Percentiles rank a stretch among this genome's conserved stretches.
Evolutionary conservation across 2,329 filamentous ascomycete species (phyloP).

Genomic region (Colletotrichum echinochloae): DNA sequence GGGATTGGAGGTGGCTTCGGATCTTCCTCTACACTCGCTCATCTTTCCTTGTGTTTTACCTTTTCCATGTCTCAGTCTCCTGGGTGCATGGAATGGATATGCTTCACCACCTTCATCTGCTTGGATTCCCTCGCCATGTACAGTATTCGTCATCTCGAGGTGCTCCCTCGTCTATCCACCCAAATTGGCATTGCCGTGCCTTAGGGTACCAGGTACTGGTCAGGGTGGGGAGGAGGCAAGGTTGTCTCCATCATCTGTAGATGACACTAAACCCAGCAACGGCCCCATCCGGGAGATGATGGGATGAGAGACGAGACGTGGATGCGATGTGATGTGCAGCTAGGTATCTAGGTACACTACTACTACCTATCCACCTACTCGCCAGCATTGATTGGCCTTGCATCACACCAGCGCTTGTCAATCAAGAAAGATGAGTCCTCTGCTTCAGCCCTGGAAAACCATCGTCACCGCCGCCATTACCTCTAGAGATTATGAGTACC

Average conservation of each 20-base stretch:
- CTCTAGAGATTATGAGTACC: conserved; percentile 9
- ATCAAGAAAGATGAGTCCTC: background rate
- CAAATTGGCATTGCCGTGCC: conserved; percentile 14
- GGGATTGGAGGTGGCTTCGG: conserved; percentile 23
- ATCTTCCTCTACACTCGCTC: background rate
- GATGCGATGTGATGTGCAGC: no score
- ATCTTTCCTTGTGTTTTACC: conserved; percentile 9
- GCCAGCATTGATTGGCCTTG: background rate
- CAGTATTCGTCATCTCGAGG: background rate
- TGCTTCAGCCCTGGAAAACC: conserved; percentile 5
- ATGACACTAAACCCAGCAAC: conserved; percentile 28
- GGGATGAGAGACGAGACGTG: conserved; percentile 36
- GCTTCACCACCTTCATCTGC: conserved; percentile 29
- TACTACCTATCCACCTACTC: background rate
- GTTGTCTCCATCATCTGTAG: conserved; percentile 25
- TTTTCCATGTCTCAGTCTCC: conserved; percentile 29
- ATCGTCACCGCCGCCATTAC: background rate
- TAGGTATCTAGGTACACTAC: no score
- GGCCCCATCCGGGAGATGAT: conserved; percentile 38
- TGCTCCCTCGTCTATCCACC: conserved; percentile 10
- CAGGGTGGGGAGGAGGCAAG: background rate
- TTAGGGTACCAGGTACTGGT: background rate
- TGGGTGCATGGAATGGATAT: conserved; percentile 24
- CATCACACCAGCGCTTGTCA: background rate
- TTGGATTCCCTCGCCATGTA: conserved; percentile 23